phyloP scores from a whole-genome alignment of 331 rosid species.

The Rosa hybrid region DNA sequence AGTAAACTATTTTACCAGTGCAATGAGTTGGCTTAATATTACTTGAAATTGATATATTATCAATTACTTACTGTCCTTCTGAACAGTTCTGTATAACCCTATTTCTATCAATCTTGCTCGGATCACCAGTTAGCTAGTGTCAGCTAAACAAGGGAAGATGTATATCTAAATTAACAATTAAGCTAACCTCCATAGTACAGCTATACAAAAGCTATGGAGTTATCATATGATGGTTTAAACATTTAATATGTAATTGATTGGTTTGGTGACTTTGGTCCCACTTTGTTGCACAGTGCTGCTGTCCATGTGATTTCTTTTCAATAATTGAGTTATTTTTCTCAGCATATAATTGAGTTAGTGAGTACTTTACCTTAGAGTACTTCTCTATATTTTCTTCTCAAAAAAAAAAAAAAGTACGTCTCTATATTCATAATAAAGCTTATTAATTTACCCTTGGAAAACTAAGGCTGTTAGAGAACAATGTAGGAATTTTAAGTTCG shows the following conservation, averaged over 20 bases:
- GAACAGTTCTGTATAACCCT: not conserved
- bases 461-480: not conserved
- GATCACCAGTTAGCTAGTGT: not conserved
- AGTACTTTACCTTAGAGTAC: not conserved
- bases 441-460: not conserved
- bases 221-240: not conserved
- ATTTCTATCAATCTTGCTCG: not conserved
- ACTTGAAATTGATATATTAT: not conserved
- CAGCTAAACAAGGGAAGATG: not conserved
- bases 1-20: too few relatives aligned
- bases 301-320: conserved; percentile 28
- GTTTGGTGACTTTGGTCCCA: conserved; percentile 43
- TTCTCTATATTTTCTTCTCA: not conserved
- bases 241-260: conserved; percentile 38
- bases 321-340: conserved; percentile 14
- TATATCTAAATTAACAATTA: not conserved
- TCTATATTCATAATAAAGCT: not conserved
- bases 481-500: not conserved
- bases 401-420: too few relatives aligned
- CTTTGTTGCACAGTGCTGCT: conserved; percentile 33
- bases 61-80: not conserved
- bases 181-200: not conserved
- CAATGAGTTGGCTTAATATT: too few relatives aligned
- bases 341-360: conserved; percentile 44
- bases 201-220: not conserved